A percentile compares a stretch with the other conserved stretches of the same genome.
Evolutionary conservation across 805 yeast species (phyloP).

Genomic region (Tetrapisispora iriomotensis): DNA sequence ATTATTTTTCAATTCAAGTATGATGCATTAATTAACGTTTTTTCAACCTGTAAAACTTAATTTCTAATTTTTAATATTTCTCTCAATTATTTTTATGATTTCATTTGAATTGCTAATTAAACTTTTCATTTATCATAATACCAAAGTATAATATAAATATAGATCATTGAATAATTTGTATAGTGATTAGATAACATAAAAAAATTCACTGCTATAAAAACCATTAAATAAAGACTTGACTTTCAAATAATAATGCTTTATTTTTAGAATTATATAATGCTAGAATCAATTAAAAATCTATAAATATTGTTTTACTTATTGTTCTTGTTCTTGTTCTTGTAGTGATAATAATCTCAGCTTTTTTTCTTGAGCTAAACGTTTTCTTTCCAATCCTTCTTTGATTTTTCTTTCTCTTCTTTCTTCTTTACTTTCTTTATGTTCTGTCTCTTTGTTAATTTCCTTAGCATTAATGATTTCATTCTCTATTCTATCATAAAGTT

Average conservation of each 20-base stretch:
- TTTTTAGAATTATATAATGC: neutral
- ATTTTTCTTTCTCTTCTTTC: conserved; percentile 46
- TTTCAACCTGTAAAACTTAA: conserved; percentile 2
- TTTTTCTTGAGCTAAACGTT: conserved; percentile 9
- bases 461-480: conserved; percentile 18
- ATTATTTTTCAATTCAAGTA: conserved; percentile 5
- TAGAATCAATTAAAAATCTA: neutral
- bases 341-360: neutral
- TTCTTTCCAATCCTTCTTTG: conserved; percentile 34
- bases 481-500: conserved; percentile 36
- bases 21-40: conserved; percentile 7
- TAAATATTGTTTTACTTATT: too few species aligned
- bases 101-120: neutral
- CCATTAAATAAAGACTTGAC: too few species aligned
- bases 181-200: conserved; percentile 2
- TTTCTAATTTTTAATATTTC: conserved; percentile 5
- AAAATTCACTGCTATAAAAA: conserved; percentile 3
- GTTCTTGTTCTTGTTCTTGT: neutral
- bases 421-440: conserved; percentile 41
- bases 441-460: neutral
- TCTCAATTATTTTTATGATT: conserved; percentile 1
- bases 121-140: neutral
- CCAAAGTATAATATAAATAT: conserved; percentile 3
- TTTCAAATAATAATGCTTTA: too few species aligned
- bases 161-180: conserved; percentile 7